Conservation (phyloP, 1,139 yeast genomes). For the Candida pseudocylindracea region DNA sequence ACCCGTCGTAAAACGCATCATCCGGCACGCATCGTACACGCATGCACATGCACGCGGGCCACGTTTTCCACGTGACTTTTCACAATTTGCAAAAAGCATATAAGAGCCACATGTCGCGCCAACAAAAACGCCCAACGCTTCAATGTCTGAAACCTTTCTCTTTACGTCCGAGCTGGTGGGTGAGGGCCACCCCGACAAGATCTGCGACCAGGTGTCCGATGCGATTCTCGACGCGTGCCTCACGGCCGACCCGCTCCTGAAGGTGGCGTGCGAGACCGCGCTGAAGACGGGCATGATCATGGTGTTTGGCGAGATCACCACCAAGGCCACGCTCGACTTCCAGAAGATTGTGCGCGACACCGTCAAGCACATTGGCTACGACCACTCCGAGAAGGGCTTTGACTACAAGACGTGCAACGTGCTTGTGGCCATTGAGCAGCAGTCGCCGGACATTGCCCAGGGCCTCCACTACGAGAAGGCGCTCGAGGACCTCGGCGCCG, state of each 20-base stretch:
- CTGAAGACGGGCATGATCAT: slow-evolving; percentile 97
- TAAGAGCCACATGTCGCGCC: not conserved
- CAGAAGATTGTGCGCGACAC: slow-evolving; percentile 97
- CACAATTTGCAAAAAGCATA: not conserved
- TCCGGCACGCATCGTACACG: not conserved
- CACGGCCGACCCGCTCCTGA: slow-evolving; percentile 86
- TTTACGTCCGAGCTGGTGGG: slow-evolving; percentile 96
- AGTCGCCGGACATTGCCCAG: slow-evolving; percentile 97
- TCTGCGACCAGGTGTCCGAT: slow-evolving; percentile 98
- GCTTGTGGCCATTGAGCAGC: slow-evolving; percentile 97
- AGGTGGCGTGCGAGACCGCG: slow-evolving; percentile 98
- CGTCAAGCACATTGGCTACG: slow-evolving; percentile 96
- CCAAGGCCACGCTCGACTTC: slow-evolving; percentile 86
- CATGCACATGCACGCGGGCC: not conserved
- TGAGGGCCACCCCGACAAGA: slow-evolving; percentile 99
- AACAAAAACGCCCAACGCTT: not conserved
- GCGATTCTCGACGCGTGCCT: slow-evolving; percentile 97
- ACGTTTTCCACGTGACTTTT: not conserved
- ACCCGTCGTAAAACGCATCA: no score
- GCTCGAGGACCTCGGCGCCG: slow-evolving; percentile 96
- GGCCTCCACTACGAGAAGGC: slow-evolving; percentile 97
- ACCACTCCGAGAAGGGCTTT: slow-evolving; percentile 86
- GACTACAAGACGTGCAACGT: slow-evolving; percentile 99
- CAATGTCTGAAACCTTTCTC: slow-evolving; percentile 29
- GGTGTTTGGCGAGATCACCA: slow-evolving; percentile 99